phyloP scores from a whole-genome alignment of 768 basidiomycete genomes.

The Termitomyces heimii region DNA sequence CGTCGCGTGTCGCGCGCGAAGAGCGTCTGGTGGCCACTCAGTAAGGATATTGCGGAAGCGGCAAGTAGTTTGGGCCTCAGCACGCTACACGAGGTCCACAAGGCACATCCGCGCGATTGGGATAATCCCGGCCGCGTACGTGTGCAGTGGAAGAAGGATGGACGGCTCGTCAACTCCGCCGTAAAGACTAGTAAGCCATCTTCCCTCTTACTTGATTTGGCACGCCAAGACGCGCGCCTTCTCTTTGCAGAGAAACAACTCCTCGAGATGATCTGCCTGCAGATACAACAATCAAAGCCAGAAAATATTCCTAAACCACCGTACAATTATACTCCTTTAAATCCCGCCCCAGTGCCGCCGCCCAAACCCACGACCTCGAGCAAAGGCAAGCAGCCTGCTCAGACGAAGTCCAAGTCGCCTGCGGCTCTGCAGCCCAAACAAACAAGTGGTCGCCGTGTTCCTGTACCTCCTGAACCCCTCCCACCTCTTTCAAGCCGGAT shows the following conservation, averaged over 20 bases:
- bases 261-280: slow-evolving; percentile 65
- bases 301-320: slow-evolving; percentile 65
- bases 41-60: slow-evolving; percentile 88
- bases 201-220: neutral
- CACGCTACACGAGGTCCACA: slow-evolving; percentile 83
- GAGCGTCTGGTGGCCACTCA: slow-evolving; percentile 92
- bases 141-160: slow-evolving; percentile 88
- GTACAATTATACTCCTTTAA: slow-evolving; percentile 33
- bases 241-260: slow-evolving; percentile 64
- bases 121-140: slow-evolving; percentile 95
- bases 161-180: slow-evolving; percentile 51
- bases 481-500: slow-evolving; percentile 70
- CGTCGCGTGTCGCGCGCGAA: slow-evolving; percentile 76
- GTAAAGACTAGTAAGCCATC: slow-evolving; percentile 70
- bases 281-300: slow-evolving; percentile 69
- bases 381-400: slow-evolving; percentile 49
- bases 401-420: slow-evolving; percentile 38
- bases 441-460: slow-evolving; percentile 41
- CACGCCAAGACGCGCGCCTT: neutral
- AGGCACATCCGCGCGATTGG: slow-evolving; percentile 94
- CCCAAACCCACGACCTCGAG: slow-evolving; percentile 24
- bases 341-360: slow-evolving; percentile 23
- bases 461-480: slow-evolving; percentile 71
- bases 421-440: slow-evolving; percentile 24
- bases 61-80: slow-evolving; percentile 71